Evolutionary conservation across 2,329 filamentous ascomycete genomes (phyloP).

Genomic region (Ophiocordyceps unilateralis): DNA sequence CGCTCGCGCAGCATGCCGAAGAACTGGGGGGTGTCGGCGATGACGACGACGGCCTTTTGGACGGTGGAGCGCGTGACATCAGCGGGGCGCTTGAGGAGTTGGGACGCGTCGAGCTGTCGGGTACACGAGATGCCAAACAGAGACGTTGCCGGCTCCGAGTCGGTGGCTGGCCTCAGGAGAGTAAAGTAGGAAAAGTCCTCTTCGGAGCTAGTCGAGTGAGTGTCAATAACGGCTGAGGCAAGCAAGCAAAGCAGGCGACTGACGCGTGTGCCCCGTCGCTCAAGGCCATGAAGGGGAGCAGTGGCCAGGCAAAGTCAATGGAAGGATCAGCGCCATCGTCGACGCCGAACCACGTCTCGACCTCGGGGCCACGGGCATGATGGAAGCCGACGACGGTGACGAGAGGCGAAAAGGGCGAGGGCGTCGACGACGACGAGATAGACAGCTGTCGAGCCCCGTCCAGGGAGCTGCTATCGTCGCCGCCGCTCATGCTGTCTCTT

Average conservation of each 20-base stretch:
- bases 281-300: slow-evolving; percentile 92
- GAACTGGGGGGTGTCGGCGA: slow-evolving; percentile 75
- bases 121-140: slow-evolving; percentile 95
- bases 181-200: slow-evolving; percentile 99
- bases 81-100: slow-evolving; percentile 59
- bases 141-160: slow-evolving; percentile 47
- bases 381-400: slow-evolving; percentile 73
- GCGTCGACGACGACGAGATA: slow-evolving; percentile 3
- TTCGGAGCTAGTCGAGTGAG: slow-evolving; percentile 41
- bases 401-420: slow-evolving; percentile 41
- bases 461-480: slow-evolving; percentile 7
- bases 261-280: slow-evolving; percentile 91
- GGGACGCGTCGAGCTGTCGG: slow-evolving; percentile 67
- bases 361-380: slow-evolving; percentile 76
- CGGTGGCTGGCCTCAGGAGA: slow-evolving; percentile 47
- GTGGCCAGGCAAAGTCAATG: slow-evolving; percentile 69
- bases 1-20: slow-evolving; percentile 86
- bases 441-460: slow-evolving; percentile 11
- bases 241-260: slow-evolving; percentile 15
- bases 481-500: neutral
- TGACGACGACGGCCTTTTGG: slow-evolving; percentile 93
- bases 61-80: slow-evolving; percentile 96
- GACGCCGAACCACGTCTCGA: slow-evolving; percentile 77
- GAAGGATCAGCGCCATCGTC: slow-evolving; percentile 63
- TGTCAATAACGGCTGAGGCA: slow-evolving; percentile 4